These are phyloP conservation scores for Domatiomyces catenatus DNA, from an alignment of 2,329 filamentous ascomycete species.

Conservation along the genomic window DNA sequence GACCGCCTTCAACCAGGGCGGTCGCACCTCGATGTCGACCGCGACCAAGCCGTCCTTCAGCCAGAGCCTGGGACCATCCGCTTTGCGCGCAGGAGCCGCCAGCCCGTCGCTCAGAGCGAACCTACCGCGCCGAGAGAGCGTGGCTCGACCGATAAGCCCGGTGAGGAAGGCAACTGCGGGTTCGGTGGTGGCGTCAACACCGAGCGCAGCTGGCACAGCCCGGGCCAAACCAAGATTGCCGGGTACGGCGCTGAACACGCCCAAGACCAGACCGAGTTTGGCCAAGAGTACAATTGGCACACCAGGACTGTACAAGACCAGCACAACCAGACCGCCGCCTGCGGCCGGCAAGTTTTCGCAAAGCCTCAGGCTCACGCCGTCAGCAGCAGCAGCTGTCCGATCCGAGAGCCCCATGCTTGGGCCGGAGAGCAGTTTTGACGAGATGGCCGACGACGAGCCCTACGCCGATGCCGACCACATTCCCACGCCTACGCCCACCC, in stretches of 20 bases:
- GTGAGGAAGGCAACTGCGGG: conserved; percentile 47
- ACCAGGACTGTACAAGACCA: conserved; percentile 44
- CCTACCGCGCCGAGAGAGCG: conserved; percentile 47
- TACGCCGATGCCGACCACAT: conserved; percentile 1
- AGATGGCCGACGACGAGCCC: conserved; percentile 38
- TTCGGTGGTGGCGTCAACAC: too few relatives aligned
- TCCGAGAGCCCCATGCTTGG: conserved; percentile 14
- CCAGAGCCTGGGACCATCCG: conserved; percentile 66
- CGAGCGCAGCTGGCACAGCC: conserved; percentile 22
- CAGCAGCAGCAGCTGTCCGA: conserved; percentile 3
- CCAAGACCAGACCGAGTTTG: conserved; percentile 14
- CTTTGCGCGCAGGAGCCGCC: conserved; percentile 33
- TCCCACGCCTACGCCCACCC: conserved; percentile 29
- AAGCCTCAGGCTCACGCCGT: conserved; percentile 15
- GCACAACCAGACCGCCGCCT: conserved; percentile 36
- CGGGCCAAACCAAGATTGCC: conserved; percentile 27
- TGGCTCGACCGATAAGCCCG: conserved; percentile 81
- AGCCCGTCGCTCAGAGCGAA: conserved; percentile 58
- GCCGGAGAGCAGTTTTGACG: conserved; percentile 21
- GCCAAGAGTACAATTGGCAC: conserved; percentile 40
- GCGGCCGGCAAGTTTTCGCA: conserved; percentile 22
- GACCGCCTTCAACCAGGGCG: conserved; percentile 35
- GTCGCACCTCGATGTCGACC: conserved; percentile 43
- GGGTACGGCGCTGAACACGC: conserved; percentile 11
- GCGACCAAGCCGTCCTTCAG: conserved; percentile 65